Evolutionary conservation across 164 flowering plant genomes (phyloP), one percentile per base, ranked within the genome.

Genomic region (Macadamia tetraphylla): DNA sequence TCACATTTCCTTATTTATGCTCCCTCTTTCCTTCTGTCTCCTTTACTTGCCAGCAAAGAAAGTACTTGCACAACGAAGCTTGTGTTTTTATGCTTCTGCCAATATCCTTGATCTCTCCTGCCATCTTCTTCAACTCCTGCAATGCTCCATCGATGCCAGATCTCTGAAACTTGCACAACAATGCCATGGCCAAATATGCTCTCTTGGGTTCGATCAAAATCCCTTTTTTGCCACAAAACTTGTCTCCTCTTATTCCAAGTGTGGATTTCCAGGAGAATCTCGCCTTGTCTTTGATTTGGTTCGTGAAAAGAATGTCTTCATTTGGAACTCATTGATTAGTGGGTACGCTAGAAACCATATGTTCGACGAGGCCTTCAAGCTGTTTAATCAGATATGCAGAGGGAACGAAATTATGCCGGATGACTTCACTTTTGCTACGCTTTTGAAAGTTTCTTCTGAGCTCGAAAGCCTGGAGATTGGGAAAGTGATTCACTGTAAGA

Each of bases 321-420:
- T 86, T 2, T 88, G 83, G 82, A 86, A 89, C 74, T 66, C 87
- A 0, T 42, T 89, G 70, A 79, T 89, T 18, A 82, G 70, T 71
- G 90, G 85, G 73, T 85, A 80, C 46, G 82, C 73, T 1, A 86
- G 74, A 67, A 82, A 77, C 62, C 12, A 48, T 9, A 23, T 58
- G 1, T 77, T 44, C 53, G 35, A 11, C 9, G 82, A 77, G 40
- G 86, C 86, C 57, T 79, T 86, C 51, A 43, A 23, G 8, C 62
- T 81, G 72, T 88, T 86, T 70, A 49, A 53, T n/a, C 66, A 58
- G 63, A 87, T 87, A 90, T 69, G 80, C 58, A 1, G 58, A 0
- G 57, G 60, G 3, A 32, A 46, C 32, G 80, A 70, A 4, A 17
- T 23, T 23, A 23, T 43, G 35, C 82, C 86, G 6, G 88, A 90